These are phyloP conservation scores for Suillus clintonianus DNA, from an alignment of 768 basidiomycete species.

Conservation along the genomic window DNA sequence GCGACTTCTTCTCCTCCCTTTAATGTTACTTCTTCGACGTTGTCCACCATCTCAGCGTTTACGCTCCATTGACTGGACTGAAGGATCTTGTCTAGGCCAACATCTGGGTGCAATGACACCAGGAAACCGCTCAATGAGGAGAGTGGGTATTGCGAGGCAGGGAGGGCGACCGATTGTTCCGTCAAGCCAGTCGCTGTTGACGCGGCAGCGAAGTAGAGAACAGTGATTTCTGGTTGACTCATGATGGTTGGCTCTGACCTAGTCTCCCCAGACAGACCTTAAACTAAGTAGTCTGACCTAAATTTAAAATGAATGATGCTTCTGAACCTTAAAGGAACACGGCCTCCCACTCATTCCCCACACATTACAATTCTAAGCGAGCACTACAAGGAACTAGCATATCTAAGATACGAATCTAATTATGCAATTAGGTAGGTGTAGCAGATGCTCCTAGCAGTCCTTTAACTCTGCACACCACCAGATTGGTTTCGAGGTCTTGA, in stretches of 20 bases:
- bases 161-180: conserved; percentile 54
- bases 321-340: not conserved
- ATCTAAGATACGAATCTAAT: not conserved
- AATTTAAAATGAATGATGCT: not conserved
- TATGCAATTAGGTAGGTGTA: not conserved
- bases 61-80: conserved; percentile 75
- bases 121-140: conserved; percentile 53
- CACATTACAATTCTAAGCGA: not conserved
- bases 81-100: conserved; percentile 54
- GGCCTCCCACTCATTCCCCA: not conserved
- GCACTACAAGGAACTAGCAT: not conserved
- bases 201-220: conserved; percentile 62
- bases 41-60: conserved; percentile 75
- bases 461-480: conserved; percentile 88
- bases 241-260: not conserved
- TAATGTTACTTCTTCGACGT: conserved; percentile 48
- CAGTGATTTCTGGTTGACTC: conserved; percentile 39
- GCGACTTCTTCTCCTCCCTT: conserved; percentile 77
- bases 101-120: conserved; percentile 53
- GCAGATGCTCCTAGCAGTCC: not conserved
- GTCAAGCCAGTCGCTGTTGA: conserved; percentile 68
- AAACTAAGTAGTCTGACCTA: not conserved
- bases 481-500: conserved; percentile 81
- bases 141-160: conserved; percentile 47
- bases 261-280: not conserved